Percentiles rank a stretch among this genome's conserved stretches.
Evolutionary conservation across 2,329 filamentous ascomycete species (phyloP).

Genomic region (Colletotrichum costaricense): DNA sequence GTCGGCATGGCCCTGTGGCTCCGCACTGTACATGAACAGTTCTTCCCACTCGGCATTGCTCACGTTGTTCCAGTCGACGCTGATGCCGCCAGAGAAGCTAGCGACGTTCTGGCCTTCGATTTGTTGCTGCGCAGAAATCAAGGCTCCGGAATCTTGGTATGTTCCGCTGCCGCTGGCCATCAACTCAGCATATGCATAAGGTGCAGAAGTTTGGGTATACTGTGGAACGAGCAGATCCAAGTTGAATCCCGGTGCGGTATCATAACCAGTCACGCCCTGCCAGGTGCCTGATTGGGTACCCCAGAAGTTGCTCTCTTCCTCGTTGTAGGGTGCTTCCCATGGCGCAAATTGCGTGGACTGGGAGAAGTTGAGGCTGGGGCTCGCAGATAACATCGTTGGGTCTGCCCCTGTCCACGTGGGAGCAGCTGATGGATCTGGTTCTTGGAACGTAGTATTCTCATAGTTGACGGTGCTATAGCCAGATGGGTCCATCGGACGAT

Average conservation of each 20-base stretch:
- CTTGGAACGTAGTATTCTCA: neutral
- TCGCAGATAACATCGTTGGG: neutral
- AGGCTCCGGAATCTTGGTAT: neutral
- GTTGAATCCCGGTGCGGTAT: neutral
- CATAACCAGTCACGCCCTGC: neutral
- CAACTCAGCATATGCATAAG: neutral
- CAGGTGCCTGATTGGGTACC: neutral
- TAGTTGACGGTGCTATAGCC: neutral
- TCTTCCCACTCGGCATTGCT: neutral
- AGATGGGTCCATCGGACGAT: neutral
- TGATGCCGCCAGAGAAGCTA: neutral
- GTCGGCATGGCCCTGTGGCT: neutral
- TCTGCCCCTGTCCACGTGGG: neutral
- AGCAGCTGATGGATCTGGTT: neutral
- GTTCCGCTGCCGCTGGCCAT: neutral
- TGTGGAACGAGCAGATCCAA: neutral
- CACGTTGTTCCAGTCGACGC: neutral
- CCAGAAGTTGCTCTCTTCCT: neutral
- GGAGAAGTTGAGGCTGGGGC: neutral
- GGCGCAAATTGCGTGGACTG: neutral
- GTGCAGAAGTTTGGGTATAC: neutral
- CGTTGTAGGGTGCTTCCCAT: neutral
- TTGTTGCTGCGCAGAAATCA: neutral
- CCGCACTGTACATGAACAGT: neutral
- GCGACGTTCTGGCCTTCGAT: neutral